Conservation (phyloP, 2,329 filamentous ascomycete species). For the Chaetomiaceae sp. region DNA sequence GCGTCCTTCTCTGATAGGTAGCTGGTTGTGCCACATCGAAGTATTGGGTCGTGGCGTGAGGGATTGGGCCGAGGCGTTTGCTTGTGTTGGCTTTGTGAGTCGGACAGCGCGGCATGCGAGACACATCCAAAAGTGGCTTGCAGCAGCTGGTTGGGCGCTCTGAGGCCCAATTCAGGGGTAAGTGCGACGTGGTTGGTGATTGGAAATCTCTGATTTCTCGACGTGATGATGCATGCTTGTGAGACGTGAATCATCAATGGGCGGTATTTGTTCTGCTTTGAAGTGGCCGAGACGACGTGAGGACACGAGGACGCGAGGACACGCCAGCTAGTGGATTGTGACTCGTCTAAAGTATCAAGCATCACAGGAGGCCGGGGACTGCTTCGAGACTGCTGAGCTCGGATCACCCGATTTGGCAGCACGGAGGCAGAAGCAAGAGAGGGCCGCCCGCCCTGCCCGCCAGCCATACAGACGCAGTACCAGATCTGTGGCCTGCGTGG, state of each 20-base stretch:
- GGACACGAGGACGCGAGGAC: too few species aligned
- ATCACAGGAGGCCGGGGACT: too few species aligned
- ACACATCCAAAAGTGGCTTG: constrained; percentile 3
- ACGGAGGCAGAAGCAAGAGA: constrained; percentile 5
- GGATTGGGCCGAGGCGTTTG: not conserved
- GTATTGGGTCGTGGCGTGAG: not conserved
- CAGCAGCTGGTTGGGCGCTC: constrained; percentile 1
- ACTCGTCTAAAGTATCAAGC: too few species aligned
- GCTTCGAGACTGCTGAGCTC: not conserved
- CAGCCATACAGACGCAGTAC: not conserved
- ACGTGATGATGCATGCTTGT: too few species aligned
- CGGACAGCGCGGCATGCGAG: too few species aligned
- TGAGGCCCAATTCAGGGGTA: constrained; percentile 7
- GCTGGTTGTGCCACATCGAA: too few species aligned
- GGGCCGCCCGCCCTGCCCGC: too few species aligned
- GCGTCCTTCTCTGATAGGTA: too few species aligned
- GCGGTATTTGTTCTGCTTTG: too few species aligned
- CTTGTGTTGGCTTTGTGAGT: not conserved
- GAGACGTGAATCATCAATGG: too few species aligned
- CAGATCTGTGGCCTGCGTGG: not conserved
- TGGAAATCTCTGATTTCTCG: not conserved
- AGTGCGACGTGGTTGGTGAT: not conserved
- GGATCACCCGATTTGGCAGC: constrained; percentile 5
- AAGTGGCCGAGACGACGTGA: too few species aligned
- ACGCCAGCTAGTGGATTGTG: too few species aligned